A percentile compares a stretch with the other conserved stretches of the same genome.
Conservation (phyloP, 768 basidiomycete genomes). For the Brasilioporus rufonigricans region DNA sequence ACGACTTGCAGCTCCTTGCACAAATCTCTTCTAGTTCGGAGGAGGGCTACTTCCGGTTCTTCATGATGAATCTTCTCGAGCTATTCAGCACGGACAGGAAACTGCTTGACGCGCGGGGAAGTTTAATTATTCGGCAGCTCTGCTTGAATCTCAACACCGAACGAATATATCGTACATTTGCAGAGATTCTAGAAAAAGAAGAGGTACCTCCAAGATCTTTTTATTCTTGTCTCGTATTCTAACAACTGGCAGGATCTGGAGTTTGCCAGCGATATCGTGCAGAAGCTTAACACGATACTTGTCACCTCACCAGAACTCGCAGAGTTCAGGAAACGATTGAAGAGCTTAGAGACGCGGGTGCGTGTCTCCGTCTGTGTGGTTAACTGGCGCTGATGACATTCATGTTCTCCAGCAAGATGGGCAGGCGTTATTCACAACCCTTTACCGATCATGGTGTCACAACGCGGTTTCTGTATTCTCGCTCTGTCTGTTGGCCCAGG, state of each 20-base stretch:
- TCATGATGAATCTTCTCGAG: constrained; percentile 93
- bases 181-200: constrained; percentile 97
- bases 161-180: constrained; percentile 91
- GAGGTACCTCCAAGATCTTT: constrained; percentile 57
- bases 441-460: constrained; percentile 98
- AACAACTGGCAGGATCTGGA: constrained; percentile 73
- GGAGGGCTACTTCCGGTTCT: constrained; percentile 91
- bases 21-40: constrained; percentile 96
- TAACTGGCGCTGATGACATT: constrained; percentile 1
- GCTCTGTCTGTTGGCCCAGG: constrained; percentile 93
- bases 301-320: constrained; percentile 95
- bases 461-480: constrained; percentile 97
- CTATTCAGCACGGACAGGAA: constrained; percentile 93
- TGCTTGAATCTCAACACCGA: constrained; percentile 95
- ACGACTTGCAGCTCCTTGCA: constrained; percentile 91
- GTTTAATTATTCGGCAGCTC: constrained; percentile 92
- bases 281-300: constrained; percentile 94
- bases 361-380: constrained; percentile 21
- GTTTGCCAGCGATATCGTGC: constrained; percentile 96
- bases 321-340: constrained; percentile 90
- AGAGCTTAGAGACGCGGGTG: constrained; percentile 91
- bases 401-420: constrained; percentile 72
- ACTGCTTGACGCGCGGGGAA: constrained; percentile 87
- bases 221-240: neutral
- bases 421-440: constrained; percentile 88